phyloP scores from a whole-genome alignment of 805 yeast genomes.

The Kazachstania martiniae region DNA sequence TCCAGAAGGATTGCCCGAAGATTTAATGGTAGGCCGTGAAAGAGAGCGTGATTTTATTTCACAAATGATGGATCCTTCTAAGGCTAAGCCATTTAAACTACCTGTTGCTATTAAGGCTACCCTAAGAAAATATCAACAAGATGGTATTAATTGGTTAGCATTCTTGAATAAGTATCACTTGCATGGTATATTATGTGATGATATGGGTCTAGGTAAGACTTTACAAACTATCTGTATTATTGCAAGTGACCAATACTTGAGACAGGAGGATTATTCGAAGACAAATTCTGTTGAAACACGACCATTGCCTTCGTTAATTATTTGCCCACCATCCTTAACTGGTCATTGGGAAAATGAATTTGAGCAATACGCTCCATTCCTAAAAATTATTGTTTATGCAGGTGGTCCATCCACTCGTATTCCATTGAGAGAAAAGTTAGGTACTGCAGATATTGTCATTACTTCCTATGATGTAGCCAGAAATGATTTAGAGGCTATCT shows the following conservation, averaged over 20 bases:
- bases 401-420: conserved; percentile 79
- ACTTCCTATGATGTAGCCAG: conserved; percentile 95
- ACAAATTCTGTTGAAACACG: conserved; percentile 58
- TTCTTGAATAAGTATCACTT: conserved; percentile 88
- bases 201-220: conserved; percentile 98
- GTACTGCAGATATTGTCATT: conserved; percentile 68
- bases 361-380: conserved; percentile 77
- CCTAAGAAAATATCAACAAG: conserved; percentile 90
- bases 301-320: conserved; percentile 70
- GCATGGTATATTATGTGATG: conserved; percentile 97
- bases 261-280: conserved; percentile 54
- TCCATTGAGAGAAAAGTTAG: conserved; percentile 41
- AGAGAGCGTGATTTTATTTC: conserved; percentile 87
- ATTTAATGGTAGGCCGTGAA: conserved; percentile 78
- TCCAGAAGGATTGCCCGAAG: conserved; percentile 82
- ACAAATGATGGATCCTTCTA: conserved; percentile 96
- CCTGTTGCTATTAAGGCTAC: conserved; percentile 92
- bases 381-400: conserved; percentile 76
- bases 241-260: conserved; percentile 85
- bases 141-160: conserved; percentile 97
- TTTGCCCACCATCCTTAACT: conserved; percentile 95
- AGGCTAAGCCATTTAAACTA: conserved; percentile 74
- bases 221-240: conserved; percentile 94
- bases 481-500: conserved; percentile 65
- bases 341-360: conserved; percentile 99